Percentiles rank a stretch among this genome's conserved stretches.
These are phyloP conservation scores for Dactylellina haptotyla DNA, from an alignment of 2,329 filamentous ascomycete species.

Conservation along the genomic window DNA sequence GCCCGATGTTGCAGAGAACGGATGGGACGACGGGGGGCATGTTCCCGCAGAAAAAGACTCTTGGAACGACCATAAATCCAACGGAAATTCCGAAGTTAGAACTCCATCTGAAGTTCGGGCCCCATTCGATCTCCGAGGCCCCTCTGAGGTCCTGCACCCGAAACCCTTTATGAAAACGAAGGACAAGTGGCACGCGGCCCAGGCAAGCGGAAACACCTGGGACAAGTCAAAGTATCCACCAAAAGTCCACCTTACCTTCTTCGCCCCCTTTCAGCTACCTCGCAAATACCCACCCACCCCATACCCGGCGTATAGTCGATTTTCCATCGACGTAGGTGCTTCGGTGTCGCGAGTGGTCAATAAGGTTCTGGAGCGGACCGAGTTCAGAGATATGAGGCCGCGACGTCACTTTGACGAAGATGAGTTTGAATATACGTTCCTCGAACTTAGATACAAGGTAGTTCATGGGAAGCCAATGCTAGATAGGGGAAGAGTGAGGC, in stretches of 20 bases:
- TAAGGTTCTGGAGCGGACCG: constrained; percentile 10
- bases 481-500: constrained; percentile 22
- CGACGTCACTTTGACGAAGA: background rate
- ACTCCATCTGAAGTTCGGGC: too few species aligned
- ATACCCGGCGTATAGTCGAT: constrained; percentile 13
- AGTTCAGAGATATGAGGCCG: constrained; percentile 15
- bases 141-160: background rate
- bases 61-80: too few species aligned
- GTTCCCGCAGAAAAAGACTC: too few species aligned
- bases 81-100: background rate
- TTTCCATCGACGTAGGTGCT: constrained; percentile 21
- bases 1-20: background rate
- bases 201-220: constrained; percentile 8
- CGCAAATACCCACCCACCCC: constrained; percentile 33
- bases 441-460: constrained; percentile 9
- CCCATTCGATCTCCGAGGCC: too few species aligned
- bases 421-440: constrained; percentile 16
- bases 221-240: constrained; percentile 25
- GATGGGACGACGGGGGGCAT: constrained; percentile 21
- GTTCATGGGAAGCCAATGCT: constrained; percentile 14
- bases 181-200: constrained; percentile 1
- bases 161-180: background rate
- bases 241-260: constrained; percentile 46
- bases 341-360: constrained; percentile 19
- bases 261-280: constrained; percentile 26